Evolutionary conservation across 768 basidiomycete species (phyloP), one percentile per base, ranked within the genome.

Genomic region (Lentinula guzmanii): DNA sequence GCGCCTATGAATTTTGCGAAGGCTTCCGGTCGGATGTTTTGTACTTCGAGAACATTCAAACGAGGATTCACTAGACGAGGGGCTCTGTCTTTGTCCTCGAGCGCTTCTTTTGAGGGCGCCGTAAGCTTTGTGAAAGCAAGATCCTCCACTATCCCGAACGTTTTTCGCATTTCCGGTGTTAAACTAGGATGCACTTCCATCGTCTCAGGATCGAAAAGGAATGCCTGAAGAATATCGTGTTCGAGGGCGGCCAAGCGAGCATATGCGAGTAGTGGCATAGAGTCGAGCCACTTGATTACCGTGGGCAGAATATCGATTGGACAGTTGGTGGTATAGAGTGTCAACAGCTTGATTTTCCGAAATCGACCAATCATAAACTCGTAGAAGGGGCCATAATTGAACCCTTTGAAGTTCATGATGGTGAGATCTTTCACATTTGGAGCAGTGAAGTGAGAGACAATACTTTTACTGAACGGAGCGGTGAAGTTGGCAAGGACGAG

Each of bases 401-500:
- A 72, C 31, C 80, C 82, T 13, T 65, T 70, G 61, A 87, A 67
- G 62, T 79, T 77, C 78, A 84, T 79, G 28, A 91, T 67, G 3
- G 83, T 83, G 41, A 91, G 71, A 64, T 84, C 82, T 61, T 77
- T 76, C 34, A 89, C 68, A 53, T 81, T 76, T 6, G 87, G 86
- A 1, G 84, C 84, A n/a, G 71, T 66, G 62, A 91, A 73, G 45
- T 81, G 79, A 28, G 74, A 68, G 28, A 83, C 66, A 59, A 83
- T 65, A 68, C 76, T 82, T 52, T 74, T 67, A 16, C 79, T 82
- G 69, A 83, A 87, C 1, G 66, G 45, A 43, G 78, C 68, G 62
- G 71, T 79, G 70, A 85, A 79, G 66, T 85, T 83, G 18, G 84
- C 85, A n/a, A 89, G 64, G 43, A 82, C 73, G 13, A 91, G 73